A percentile compares a stretch with the other conserved stretches of the same genome.
Conservation (phyloP, 306 rosid species). For the Trifolium pratense region DNA sequence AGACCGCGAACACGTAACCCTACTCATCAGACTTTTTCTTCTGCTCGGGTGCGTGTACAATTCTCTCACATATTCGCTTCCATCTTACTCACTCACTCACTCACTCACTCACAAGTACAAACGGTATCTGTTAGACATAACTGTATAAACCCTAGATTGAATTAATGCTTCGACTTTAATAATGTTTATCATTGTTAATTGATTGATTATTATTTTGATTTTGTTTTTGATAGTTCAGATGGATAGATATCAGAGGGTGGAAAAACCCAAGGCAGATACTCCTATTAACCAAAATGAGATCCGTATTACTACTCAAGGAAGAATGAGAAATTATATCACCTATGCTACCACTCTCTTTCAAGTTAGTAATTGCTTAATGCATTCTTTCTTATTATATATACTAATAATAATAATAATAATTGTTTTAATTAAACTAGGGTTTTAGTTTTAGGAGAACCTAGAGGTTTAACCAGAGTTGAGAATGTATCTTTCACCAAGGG, state of each 20-base stretch:
- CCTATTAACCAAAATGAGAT: conserved; percentile 84
- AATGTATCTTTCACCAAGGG: no score
- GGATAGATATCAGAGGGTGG: conserved; percentile 93
- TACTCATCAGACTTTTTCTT: conserved; percentile 48
- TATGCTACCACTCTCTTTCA: conserved; percentile 90
- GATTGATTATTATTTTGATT: neutral
- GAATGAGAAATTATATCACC: conserved; percentile 82
- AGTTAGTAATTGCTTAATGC: conserved; percentile 34
- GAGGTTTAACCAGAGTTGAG: no score
- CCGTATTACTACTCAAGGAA: conserved; percentile 82
- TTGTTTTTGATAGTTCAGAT: conserved; percentile 35
- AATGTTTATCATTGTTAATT: neutral
- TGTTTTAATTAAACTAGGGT: neutral
- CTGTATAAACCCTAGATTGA: conserved; percentile 41
- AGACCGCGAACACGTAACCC: conserved; percentile 59
- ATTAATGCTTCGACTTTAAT: neutral
- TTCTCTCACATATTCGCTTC: no score
- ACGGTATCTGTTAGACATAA: neutral
- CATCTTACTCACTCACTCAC: neutral
- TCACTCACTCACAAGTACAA: conserved; percentile 4
- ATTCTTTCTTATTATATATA: neutral
- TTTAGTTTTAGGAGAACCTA: no score
- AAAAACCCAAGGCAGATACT: conserved; percentile 70
- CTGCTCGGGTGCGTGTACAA: neutral
- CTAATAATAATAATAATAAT: neutral